phyloP scores from a whole-genome alignment of 129 eudicot genomes.

The Centrapalus pauciflorus region DNA sequence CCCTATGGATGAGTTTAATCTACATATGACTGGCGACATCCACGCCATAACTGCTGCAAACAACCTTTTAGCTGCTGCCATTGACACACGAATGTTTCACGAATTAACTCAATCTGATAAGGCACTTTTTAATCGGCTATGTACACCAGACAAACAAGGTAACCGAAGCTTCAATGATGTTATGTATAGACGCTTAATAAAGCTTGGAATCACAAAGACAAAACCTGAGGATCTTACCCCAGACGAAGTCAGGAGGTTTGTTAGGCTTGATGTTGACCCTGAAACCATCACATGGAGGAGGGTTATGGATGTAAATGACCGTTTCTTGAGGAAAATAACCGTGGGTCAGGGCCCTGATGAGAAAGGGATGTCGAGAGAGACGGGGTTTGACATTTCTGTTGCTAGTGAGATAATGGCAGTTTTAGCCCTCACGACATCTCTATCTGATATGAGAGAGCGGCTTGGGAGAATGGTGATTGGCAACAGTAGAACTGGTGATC shows the following conservation, averaged over 20 bases:
- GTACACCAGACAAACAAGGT: slow-evolving; percentile 80
- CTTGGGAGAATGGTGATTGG: slow-evolving; percentile 97
- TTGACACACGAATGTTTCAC: slow-evolving; percentile 81
- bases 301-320: slow-evolving; percentile 95
- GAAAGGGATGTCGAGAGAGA: slow-evolving; percentile 94
- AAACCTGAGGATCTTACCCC: slow-evolving; percentile 80
- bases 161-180: slow-evolving; percentile 53
- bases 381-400: slow-evolving; percentile 85
- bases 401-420: slow-evolving; percentile 99
- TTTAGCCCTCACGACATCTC: slow-evolving; percentile 75
- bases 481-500: slow-evolving; percentile 83
- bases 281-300: slow-evolving; percentile 92
- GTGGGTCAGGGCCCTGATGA: slow-evolving; percentile 95
- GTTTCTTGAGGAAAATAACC: slow-evolving; percentile 81
- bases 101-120: slow-evolving; percentile 74
- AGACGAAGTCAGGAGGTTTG: slow-evolving; percentile 71
- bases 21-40: slow-evolving; percentile 90
- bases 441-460: slow-evolving; percentile 87
- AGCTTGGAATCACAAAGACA: slow-evolving; percentile 70
- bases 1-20: slow-evolving; percentile 99
- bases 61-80: slow-evolving; percentile 92
- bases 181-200: slow-evolving; percentile 76
- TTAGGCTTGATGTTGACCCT: slow-evolving; percentile 87
- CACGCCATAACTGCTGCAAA: slow-evolving; percentile 97
- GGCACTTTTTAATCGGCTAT: slow-evolving; percentile 69